These are phyloP conservation scores for Xylaria longipes DNA, from an alignment of 495 filamentous ascomycete species.

Conservation along the genomic window DNA sequence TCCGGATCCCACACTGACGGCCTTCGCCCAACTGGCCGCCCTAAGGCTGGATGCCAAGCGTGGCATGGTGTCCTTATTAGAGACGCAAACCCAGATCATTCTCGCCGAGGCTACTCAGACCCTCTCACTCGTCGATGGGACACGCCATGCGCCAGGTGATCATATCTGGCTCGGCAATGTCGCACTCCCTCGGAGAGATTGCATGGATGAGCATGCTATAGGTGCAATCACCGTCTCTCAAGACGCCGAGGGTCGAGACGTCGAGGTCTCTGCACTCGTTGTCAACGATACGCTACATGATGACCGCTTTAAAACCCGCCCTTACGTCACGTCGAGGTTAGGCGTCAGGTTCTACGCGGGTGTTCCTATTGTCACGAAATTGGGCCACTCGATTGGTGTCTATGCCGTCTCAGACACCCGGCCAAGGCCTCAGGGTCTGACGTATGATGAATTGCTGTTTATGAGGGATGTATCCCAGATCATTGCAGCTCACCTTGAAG, in stretches of 20 bases:
- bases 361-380: constrained; percentile 67
- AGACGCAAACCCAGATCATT: constrained; percentile 63
- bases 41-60: constrained; percentile 60
- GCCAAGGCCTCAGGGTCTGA: constrained; percentile 52
- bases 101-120: constrained; percentile 67
- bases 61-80: constrained; percentile 66
- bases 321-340: constrained; percentile 33
- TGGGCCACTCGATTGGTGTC: constrained; percentile 73
- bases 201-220: constrained; percentile 27
- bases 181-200: constrained; percentile 33
- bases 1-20: constrained; percentile 65
- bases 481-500: constrained; percentile 69
- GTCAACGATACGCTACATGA: constrained; percentile 35
- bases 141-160: constrained; percentile 29
- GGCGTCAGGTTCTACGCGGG: constrained; percentile 65
- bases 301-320: constrained; percentile 33
- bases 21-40: constrained; percentile 67
- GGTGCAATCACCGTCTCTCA: neutral
- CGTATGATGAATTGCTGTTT: constrained; percentile 45
- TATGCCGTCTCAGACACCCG: constrained; percentile 70
- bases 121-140: constrained; percentile 49
- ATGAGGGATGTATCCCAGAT: constrained; percentile 58
- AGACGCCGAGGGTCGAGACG: neutral
- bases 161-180: constrained; percentile 39
- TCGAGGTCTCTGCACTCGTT: constrained; percentile 27